Base-by-base conservation (phyloP, 1,139 yeast genomes). In the Blastobotrys apis region DNA sequence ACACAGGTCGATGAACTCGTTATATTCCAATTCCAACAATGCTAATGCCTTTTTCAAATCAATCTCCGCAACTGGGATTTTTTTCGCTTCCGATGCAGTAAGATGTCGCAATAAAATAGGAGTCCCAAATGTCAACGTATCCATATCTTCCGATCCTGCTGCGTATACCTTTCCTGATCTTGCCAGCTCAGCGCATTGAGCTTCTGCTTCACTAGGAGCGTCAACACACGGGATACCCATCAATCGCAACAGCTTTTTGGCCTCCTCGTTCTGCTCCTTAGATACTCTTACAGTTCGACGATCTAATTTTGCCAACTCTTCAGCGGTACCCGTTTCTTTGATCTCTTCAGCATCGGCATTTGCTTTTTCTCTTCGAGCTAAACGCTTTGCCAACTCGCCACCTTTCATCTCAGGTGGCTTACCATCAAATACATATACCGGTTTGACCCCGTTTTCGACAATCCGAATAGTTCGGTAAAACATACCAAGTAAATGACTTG, bases 71-170 rank as follows among this genome's bases (percentile, higher is more conserved):
- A 92, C 84, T 8, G 97, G 97, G 66, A 86, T 78, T 62, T 92
- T 92, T 58, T 94, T 75, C 22, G 95, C 94, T 62, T 94, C 98
- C 1, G 97, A 80, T 52, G 90, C 92, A 0, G 97, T 92, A 65
- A 92, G 73, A 63, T 92, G 95, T 54, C 98, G 77, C 51, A 92
- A 71, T 47, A 92, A 68, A 49, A 70, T 79, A 2, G 96, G 94
- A 1, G 97, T 86, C 45, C 80, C 81, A 63, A 92, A 92, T 59
- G 97, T 92, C 47, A 92, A 66, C 0, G 98, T 94, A 66, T 92
- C 99, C 98, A 92, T 92, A 77, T 92, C 99, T 63, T 92, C 99
- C 2, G 95, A 85, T 0, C 97, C 99, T 2, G 98, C 96, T 10
- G 95, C 98, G 62, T 81, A 92, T 0, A 92, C 97, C 46, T 68